Evolutionary conservation across 495 filamentous ascomycete species (phyloP).

Genomic region (Staphylotrichum tortipilum): DNA sequence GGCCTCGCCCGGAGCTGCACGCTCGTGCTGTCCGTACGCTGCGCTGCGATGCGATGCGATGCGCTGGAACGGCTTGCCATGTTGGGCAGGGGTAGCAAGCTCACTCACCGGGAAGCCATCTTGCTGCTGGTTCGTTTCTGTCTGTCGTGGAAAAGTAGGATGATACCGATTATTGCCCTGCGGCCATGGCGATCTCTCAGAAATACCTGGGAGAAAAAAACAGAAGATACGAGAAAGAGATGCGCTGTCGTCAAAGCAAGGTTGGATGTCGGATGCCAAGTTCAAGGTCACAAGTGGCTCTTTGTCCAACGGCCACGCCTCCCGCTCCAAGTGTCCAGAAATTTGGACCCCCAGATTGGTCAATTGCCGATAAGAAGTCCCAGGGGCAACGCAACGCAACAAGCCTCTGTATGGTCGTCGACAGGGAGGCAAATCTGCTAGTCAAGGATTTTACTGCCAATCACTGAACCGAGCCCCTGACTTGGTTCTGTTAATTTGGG

Average conservation of each 20-base stretch:
- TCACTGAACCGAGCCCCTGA: not conserved
- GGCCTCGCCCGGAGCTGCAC: not conserved
- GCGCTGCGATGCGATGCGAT: not conserved
- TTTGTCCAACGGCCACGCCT: constrained; percentile 8
- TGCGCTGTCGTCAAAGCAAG: too few species aligned
- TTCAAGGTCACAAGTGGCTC: not conserved
- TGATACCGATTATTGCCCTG: not conserved
- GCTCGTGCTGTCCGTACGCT: too few species aligned
- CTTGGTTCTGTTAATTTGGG: not conserved
- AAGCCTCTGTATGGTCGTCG: not conserved
- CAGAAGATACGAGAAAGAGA: not conserved
- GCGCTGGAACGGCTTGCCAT: not conserved
- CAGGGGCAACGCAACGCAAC: constrained; percentile 2
- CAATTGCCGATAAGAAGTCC: constrained; percentile 8
- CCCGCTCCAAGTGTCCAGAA: constrained; percentile 15
- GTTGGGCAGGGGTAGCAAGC: not conserved
- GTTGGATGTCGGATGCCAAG: constrained; percentile 4
- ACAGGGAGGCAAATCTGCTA: constrained; percentile 1
- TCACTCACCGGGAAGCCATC: constrained; percentile 21
- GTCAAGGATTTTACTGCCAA: not conserved
- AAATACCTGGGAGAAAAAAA: not conserved
- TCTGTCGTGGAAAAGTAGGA: not conserved
- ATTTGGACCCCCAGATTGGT: constrained; percentile 17
- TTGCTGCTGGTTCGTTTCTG: too few species aligned
- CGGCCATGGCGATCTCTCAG: not conserved